phyloP scores from a whole-genome alignment of 2,329 filamentous ascomycete genomes.

The Fonsecaea multimorphosa region DNA sequence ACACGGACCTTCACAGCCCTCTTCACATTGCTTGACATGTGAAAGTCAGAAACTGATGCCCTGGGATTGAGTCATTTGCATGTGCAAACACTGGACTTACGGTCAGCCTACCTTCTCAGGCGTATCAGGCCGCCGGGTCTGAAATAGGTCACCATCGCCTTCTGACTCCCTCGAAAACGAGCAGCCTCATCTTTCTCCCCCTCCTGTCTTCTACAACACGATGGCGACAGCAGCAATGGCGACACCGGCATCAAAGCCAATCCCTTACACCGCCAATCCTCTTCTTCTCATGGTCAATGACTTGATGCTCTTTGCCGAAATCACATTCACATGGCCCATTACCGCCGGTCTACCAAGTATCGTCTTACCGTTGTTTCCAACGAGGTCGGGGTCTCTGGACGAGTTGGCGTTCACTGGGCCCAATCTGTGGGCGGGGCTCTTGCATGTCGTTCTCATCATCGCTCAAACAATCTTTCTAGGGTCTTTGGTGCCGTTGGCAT shows the following conservation, averaged over 20 bases:
- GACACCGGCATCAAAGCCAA: conserved; percentile 40
- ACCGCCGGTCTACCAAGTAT: conserved; percentile 60
- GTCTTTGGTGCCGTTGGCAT: conserved; percentile 60
- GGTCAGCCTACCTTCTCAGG: background rate
- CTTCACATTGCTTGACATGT: conserved; percentile 14
- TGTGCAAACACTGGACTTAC: background rate
- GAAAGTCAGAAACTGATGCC: conserved; percentile 3
- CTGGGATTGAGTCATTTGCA: background rate
- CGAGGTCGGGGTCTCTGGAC: conserved; percentile 61
- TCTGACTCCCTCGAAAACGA: background rate
- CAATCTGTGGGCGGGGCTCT: conserved; percentile 63
- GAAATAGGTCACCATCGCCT: background rate
- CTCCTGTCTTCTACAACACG: conserved; percentile 42
- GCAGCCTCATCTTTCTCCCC: conserved; percentile 2
- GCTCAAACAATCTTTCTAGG: conserved; percentile 68
- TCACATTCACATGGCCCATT: conserved; percentile 37
- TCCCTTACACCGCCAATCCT: conserved; percentile 50
- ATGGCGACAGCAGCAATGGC: conserved; percentile 43
- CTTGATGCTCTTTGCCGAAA: conserved; percentile 46
- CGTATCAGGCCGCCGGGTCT: background rate
- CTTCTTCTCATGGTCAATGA: conserved; percentile 49
- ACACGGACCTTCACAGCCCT: background rate
- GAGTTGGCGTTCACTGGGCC: conserved; percentile 57
- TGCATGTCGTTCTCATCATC: conserved; percentile 65
- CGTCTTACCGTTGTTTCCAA: conserved; percentile 63